Evolutionary conservation across 306 rosid species (phyloP).

Genomic region (Astragalus glycyphyllos): DNA sequence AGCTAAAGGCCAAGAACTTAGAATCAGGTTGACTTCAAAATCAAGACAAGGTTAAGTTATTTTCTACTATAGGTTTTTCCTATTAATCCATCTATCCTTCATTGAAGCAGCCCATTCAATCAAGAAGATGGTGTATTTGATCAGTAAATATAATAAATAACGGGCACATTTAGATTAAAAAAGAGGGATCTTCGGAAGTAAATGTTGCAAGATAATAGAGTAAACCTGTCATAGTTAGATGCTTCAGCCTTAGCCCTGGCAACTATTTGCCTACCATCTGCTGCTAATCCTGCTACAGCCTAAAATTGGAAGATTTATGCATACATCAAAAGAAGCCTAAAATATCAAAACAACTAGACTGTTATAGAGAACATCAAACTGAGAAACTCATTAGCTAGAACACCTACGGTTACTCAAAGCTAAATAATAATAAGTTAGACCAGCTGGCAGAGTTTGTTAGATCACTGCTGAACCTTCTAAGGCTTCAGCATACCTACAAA

Average conservation of each 20-base stretch:
- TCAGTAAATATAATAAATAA: neutral
- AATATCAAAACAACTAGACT: slow-evolving; percentile 23
- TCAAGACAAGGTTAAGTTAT: slow-evolving; percentile 20
- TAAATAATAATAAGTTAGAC: no score
- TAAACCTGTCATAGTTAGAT: slow-evolving; percentile 83
- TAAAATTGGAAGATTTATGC: slow-evolving; percentile 41
- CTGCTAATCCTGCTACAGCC: slow-evolving; percentile 83
- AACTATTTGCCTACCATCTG: slow-evolving; percentile 65
- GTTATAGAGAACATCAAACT: neutral
- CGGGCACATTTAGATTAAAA: neutral
- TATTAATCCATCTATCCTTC: slow-evolving; percentile 15
- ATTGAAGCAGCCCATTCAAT: neutral
- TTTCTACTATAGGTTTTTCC: neutral
- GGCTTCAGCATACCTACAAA: no score
- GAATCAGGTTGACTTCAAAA: neutral
- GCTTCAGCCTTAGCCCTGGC: slow-evolving; percentile 83
- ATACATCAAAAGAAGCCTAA: slow-evolving; percentile 14
- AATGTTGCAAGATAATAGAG: slow-evolving; percentile 31
- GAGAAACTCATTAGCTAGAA: no score
- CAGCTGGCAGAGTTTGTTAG: no score
- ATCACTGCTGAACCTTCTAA: no score
- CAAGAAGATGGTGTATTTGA: neutral
- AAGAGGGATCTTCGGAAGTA: slow-evolving; percentile 1
- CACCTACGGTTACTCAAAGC: no score
- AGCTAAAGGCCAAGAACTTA: neutral